Conservation (phyloP, 208 protist species). For the Leishmania braziliensis region DNA sequence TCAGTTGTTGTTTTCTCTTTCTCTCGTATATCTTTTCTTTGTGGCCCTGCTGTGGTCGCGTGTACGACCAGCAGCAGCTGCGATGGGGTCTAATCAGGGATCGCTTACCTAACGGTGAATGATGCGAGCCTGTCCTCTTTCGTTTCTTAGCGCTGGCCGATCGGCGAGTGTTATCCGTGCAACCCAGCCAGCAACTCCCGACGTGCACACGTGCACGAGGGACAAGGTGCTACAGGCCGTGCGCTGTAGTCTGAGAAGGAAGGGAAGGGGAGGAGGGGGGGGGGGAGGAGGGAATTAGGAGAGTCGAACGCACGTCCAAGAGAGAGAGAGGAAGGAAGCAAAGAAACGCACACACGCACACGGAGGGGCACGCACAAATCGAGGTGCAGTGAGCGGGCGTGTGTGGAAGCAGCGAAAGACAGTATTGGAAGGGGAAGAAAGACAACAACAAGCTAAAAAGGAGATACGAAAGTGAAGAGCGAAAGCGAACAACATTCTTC, state of each 20-base stretch:
- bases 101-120: background rate
- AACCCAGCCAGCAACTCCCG: background rate
- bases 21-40: background rate
- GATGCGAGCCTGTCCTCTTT: background rate
- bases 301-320: background rate
- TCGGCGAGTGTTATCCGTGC: background rate
- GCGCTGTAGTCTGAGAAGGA: background rate
- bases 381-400: background rate
- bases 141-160: background rate
- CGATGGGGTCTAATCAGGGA: background rate
- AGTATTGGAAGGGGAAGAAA: background rate
- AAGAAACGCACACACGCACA: background rate
- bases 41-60: background rate
- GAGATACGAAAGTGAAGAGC: background rate
- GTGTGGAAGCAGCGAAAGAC: conserved; percentile 6
- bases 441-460: background rate
- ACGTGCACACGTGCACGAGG: background rate
- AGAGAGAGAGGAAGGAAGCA: background rate
- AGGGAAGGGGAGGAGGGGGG: too few relatives aligned
- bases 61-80: background rate
- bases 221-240: background rate
- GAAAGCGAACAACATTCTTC: background rate
- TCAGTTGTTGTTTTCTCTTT: background rate
- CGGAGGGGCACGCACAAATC: background rate
- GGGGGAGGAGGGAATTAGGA: background rate